Evolutionary conservation across 2,329 filamentous ascomycete genomes (phyloP).

Genomic region (Thelonectria blattea): DNA sequence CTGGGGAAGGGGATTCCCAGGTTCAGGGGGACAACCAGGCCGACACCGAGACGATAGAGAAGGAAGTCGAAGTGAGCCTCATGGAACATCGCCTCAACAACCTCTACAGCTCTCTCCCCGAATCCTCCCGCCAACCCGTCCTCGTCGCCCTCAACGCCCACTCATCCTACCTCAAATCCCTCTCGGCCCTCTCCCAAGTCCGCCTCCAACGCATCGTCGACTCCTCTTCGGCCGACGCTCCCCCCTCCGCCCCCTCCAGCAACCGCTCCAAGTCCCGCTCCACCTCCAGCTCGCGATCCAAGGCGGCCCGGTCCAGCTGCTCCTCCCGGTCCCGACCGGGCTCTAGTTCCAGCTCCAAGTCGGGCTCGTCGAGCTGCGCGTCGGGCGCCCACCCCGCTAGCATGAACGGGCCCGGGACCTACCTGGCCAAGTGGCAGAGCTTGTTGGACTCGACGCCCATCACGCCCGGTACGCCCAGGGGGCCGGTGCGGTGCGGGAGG

Average conservation of each 20-base stretch:
- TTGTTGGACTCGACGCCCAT: constrained; percentile 73
- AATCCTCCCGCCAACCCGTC: constrained; percentile 53
- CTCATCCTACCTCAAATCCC: constrained; percentile 61
- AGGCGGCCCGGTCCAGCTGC: not conserved
- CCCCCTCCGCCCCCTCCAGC: constrained; percentile 19
- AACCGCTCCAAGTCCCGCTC: not conserved
- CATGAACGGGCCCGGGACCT: constrained; percentile 71
- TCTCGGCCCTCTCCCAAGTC: constrained; percentile 59
- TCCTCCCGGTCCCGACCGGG: not conserved
- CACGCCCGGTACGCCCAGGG: constrained; percentile 62
- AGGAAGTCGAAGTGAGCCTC: constrained; percentile 34
- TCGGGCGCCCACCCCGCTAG: constrained; percentile 25
- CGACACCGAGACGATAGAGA: constrained; percentile 42
- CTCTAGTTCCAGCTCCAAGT: not conserved
- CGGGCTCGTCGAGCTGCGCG: not conserved
- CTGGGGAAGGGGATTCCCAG: not conserved
- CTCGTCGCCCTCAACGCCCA: constrained; percentile 64
- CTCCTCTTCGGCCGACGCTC: constrained; percentile 26
- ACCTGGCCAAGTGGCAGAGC: constrained; percentile 74
- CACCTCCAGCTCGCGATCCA: not conserved
- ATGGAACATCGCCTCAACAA: constrained; percentile 49
- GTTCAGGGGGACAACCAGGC: not conserved
- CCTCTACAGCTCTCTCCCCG: constrained; percentile 55
- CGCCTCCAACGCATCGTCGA: constrained; percentile 65
- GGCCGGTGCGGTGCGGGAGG: constrained; percentile 59